Percentiles rank a stretch among this genome's conserved stretches.
These are phyloP conservation scores for Scheffersomyces stipitis DNA, from an alignment of 805 yeast genomes.

Conservation along the genomic window DNA sequence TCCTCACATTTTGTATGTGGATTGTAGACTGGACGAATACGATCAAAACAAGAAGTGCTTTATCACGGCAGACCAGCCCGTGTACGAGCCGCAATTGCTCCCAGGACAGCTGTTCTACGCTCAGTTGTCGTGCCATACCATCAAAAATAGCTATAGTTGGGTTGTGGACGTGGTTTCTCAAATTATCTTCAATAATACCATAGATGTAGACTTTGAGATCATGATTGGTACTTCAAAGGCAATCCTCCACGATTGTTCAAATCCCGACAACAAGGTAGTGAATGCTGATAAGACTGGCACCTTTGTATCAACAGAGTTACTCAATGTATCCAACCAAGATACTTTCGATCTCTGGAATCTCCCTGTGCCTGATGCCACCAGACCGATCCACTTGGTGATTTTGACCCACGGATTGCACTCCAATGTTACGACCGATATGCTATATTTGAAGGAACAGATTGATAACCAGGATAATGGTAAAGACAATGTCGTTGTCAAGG, in stretches of 20 bases:
- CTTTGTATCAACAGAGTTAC: slow-evolving; percentile 21
- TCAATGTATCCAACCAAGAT: slow-evolving; percentile 53
- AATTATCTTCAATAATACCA: slow-evolving; percentile 66
- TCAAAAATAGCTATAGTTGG: slow-evolving; percentile 67
- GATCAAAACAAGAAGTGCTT: slow-evolving; percentile 51
- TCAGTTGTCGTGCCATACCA: slow-evolving; percentile 63
- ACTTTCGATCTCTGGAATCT: slow-evolving; percentile 75
- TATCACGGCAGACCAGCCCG: slow-evolving; percentile 76
- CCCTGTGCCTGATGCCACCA: slow-evolving; percentile 47
- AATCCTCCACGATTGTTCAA: slow-evolving; percentile 29
- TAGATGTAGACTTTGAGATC: slow-evolving; percentile 68
- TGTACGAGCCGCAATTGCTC: slow-evolving; percentile 65
- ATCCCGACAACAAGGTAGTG: slow-evolving; percentile 17
- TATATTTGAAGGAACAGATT: slow-evolving; percentile 77
- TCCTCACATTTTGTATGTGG: slow-evolving; percentile 83
- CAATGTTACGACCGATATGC: slow-evolving; percentile 86
- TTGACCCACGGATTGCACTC: slow-evolving; percentile 93
- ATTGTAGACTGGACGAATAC: slow-evolving; percentile 69
- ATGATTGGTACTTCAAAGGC: slow-evolving; percentile 49
- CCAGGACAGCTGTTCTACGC: slow-evolving; percentile 65
- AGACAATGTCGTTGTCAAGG: slow-evolving; percentile 77
- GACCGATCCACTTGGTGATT: slow-evolving; percentile 79
- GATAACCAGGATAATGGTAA: slow-evolving; percentile 49
- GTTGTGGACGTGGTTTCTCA: slow-evolving; percentile 79
- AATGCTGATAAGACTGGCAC: slow-evolving; percentile 29